Evolutionary conservation across 257 asterid species (phyloP).

Genomic region (Fraxinus anomala): DNA sequence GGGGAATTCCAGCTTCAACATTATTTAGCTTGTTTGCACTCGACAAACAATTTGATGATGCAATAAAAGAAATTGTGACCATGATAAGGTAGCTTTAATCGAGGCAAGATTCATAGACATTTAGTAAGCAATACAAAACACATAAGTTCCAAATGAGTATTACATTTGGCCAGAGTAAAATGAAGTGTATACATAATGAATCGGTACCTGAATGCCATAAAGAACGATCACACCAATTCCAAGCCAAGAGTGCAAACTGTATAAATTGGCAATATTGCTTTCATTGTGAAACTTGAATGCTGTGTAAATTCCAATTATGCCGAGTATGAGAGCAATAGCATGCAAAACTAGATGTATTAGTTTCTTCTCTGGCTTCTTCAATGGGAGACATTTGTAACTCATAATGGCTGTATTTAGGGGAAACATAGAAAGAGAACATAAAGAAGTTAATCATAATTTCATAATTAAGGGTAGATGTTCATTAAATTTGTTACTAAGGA

Average conservation of each 20-base stretch:
- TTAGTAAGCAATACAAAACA: background rate
- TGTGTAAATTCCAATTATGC: conserved; percentile 71
- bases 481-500: conserved; percentile 7
- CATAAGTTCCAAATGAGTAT: background rate
- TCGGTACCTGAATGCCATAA: conserved; percentile 83
- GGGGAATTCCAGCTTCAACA: background rate
- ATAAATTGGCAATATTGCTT: conserved; percentile 79
- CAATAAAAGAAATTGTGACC: background rate
- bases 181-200: background rate
- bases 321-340: conserved; percentile 77
- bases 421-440: conserved; percentile 4
- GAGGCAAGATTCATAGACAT: background rate
- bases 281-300: conserved; percentile 94
- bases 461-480: background rate
- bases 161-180: background rate
- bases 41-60: background rate
- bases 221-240: conserved; percentile 77
- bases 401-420: conserved; percentile 73
- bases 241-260: conserved; percentile 96
- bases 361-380: conserved; percentile 78
- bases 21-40: background rate
- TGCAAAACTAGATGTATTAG: conserved; percentile 75
- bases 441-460: background rate
- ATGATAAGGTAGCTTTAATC: background rate
- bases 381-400: conserved; percentile 77